Conservation (phyloP, 768 basidiomycete genomes). For the Rossbeevera mucosa region DNA sequence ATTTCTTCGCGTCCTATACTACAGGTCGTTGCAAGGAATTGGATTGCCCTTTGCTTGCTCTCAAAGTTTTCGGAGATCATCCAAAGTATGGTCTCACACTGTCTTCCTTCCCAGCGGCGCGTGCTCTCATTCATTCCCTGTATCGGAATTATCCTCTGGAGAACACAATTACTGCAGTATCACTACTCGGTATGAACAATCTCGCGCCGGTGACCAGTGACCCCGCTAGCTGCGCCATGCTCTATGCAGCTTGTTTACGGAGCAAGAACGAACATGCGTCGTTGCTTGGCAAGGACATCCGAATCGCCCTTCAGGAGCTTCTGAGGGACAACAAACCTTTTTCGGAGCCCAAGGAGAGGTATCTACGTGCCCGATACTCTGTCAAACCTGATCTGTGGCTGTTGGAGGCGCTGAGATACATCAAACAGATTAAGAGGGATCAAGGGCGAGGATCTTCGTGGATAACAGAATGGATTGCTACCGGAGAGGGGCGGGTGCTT, state of each 20-base stretch:
- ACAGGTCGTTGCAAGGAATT: slow-evolving; percentile 62
- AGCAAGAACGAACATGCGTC: slow-evolving; percentile 38
- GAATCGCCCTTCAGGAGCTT: slow-evolving; percentile 38
- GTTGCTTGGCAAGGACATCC: slow-evolving; percentile 39
- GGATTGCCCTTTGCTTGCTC: slow-evolving; percentile 48
- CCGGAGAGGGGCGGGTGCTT: slow-evolving; percentile 20
- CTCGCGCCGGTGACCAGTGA: slow-evolving; percentile 54
- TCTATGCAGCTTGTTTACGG: slow-evolving; percentile 52
- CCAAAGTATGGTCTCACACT: slow-evolving; percentile 56
- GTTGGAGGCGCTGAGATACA: slow-evolving; percentile 33
- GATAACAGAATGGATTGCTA: slow-evolving; percentile 26
- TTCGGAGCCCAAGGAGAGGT: slow-evolving; percentile 16
- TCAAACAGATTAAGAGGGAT: slow-evolving; percentile 31
- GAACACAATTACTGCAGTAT: slow-evolving; percentile 45
- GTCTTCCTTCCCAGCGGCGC: slow-evolving; percentile 44
- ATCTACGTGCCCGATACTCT: slow-evolving; percentile 22
- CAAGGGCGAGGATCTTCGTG: slow-evolving; percentile 27
- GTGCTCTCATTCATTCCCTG: slow-evolving; percentile 54
- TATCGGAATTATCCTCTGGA: slow-evolving; percentile 44
- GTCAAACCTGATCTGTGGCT: slow-evolving; percentile 37
- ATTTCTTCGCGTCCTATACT: not conserved
- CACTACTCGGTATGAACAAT: slow-evolving; percentile 51
- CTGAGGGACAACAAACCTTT: slow-evolving; percentile 17
- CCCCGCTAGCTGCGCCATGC: slow-evolving; percentile 51
- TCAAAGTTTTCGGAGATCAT: slow-evolving; percentile 58